Evolutionary conservation across 768 basidiomycete species (phyloP), one percentile per base, ranked within the genome.

Genomic region (Megacollybia marginata): DNA sequence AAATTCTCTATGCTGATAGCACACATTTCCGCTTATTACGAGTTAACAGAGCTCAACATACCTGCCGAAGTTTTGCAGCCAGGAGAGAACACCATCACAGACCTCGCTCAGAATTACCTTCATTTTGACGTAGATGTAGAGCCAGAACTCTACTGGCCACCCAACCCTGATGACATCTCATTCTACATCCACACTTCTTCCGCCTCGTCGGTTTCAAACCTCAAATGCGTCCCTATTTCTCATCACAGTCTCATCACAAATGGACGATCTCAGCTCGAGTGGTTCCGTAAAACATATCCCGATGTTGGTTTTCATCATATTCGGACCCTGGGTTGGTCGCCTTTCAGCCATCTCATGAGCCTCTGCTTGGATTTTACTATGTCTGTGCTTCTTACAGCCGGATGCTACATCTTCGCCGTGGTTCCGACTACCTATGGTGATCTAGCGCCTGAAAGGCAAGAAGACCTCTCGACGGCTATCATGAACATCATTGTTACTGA

Each of bases 181-280:
- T 40, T 69, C 8, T 67, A 67, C 50, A 46, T 67, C 12, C 64
- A 65, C 46, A 69, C 66, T 6, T 69, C 67, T 3, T 69, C 67
- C 9, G 66, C 67, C 9, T 65, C 67, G 8, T 62, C 64, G 4
- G 52, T 59, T 13, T 42, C 53, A 33, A 69, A 66, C 48, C 60
- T 69, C 46, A 67, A 67, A 57, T 67, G 66, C 45, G 67, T n/a
- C n/a, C n/a, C n/a, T n/a, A n/a, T n/a, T n/a, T n/a, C n/a, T n/a
- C n/a, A n/a, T n/a, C n/a, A n/a, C n/a, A n/a, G n/a, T n/a, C n/a
- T n/a, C n/a, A n/a, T n/a, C n/a, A n/a, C n/a, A n/a, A n/a, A n/a
- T n/a, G n/a, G n/a, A n/a, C n/a, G n/a, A n/a, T n/a, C n/a, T n/a
- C n/a, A n/a, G n/a, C n/a, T n/a, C n/a, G n/a, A n/a, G n/a, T n/a